Evolutionary conservation across 2,329 filamentous ascomycete species (phyloP).

Genomic region (Xylaria sp.): DNA sequence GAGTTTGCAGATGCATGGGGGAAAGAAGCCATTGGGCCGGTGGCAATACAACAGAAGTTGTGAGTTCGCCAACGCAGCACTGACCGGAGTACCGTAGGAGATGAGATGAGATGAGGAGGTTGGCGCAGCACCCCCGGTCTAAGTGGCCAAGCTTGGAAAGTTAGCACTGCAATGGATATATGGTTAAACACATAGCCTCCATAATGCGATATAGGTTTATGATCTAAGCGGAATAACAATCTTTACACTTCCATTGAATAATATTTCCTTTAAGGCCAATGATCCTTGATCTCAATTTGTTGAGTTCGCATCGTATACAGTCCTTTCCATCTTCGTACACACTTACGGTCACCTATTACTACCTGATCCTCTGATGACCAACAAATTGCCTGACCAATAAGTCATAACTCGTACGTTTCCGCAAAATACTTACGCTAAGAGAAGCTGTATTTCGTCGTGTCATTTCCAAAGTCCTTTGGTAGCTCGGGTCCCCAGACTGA

Average conservation of each 20-base stretch:
- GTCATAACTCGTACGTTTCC: neutral
- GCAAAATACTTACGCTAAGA: neutral
- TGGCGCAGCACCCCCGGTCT: neutral
- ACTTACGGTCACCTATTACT: neutral
- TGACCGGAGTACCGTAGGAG: neutral
- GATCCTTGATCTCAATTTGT: neutral
- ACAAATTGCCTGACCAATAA: neutral
- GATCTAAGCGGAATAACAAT: neutral
- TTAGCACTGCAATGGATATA: neutral
- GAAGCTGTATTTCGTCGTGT: conserved; percentile 31
- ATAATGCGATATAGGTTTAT: neutral
- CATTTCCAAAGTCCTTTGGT: conserved; percentile 37
- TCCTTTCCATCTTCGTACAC: neutral
- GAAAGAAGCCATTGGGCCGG: conserved; percentile 22
- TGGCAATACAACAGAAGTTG: neutral
- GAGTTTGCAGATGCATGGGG: neutral
- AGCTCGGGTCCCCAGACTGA: conserved; percentile 42
- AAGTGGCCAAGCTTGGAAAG: neutral
- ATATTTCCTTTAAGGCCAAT: too few relatives aligned
- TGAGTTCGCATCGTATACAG: neutral
- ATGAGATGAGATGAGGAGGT: conserved; percentile 4
- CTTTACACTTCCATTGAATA: neutral
- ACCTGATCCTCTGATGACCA: neutral
- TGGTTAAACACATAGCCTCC: neutral
- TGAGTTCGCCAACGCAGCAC: neutral